phyloP scores from a whole-genome alignment of 2,329 filamentous ascomycete genomes.

The Pestalotiopsis sp. region DNA sequence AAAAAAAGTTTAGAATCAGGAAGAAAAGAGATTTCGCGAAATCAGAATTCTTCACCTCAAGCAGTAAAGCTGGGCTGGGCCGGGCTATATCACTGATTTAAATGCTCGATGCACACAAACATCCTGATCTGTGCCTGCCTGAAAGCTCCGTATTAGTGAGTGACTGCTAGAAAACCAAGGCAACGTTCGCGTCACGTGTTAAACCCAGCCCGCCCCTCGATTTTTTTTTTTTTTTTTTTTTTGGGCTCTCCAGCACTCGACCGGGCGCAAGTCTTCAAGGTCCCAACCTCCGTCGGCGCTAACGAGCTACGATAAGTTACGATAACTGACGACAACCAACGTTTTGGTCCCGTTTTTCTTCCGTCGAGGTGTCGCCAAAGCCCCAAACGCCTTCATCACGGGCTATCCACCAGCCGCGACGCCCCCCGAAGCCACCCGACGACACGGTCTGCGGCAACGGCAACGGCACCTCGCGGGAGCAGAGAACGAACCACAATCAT shows the following conservation, averaged over 20 bases:
- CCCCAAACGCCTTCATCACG: neutral
- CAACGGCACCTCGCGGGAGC: neutral
- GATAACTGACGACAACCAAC: slow-evolving; percentile 2
- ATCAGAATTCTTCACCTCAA: no score
- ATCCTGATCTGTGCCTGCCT: no score
- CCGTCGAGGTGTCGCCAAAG: neutral
- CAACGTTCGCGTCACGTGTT: neutral
- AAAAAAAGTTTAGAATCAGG: neutral
- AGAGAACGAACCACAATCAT: slow-evolving; percentile 20
- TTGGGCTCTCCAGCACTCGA: neutral
- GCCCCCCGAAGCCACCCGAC: neutral
- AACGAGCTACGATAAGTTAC: slow-evolving; percentile 7
- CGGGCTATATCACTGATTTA: no score
- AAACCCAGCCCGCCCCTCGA: neutral
- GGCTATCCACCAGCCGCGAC: neutral
- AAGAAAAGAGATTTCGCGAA: neutral
- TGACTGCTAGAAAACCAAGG: neutral
- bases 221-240: slow-evolving; percentile 3
- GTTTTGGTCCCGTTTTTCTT: neutral
- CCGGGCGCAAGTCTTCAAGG: neutral
- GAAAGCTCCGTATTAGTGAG: neutral
- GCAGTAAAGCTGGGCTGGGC: no score
- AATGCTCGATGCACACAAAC: no score
- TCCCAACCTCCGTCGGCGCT: slow-evolving; percentile 7
- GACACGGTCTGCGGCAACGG: neutral